A percentile compares a stretch with the other conserved stretches of the same genome.
Evolutionary conservation across 768 basidiomycete genomes (phyloP).

Genomic region (Lactarius deliciosus): DNA sequence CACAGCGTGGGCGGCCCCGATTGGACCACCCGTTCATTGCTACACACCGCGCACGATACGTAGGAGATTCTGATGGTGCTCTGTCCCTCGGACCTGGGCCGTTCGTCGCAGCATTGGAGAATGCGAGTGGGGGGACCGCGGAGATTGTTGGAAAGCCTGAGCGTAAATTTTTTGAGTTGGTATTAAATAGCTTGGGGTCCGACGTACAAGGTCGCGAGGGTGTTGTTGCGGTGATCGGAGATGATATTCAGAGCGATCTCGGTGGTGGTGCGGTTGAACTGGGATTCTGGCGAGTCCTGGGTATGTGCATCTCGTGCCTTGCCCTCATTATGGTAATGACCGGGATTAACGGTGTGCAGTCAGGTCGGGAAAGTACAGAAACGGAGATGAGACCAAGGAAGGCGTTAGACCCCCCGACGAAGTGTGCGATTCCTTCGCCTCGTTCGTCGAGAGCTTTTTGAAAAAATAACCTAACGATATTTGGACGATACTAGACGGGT

Average conservation of each 20-base stretch:
- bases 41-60: slow-evolving; percentile 57
- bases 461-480: slow-evolving; percentile 5
- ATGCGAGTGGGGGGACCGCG: slow-evolving; percentile 48
- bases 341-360: slow-evolving; percentile 40
- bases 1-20: slow-evolving; percentile 15
- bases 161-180: slow-evolving; percentile 56
- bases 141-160: slow-evolving; percentile 66
- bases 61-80: slow-evolving; percentile 44
- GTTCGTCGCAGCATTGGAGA: slow-evolving; percentile 63
- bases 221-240: slow-evolving; percentile 58
- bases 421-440: slow-evolving; percentile 52
- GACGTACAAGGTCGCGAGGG: slow-evolving; percentile 32
- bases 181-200: slow-evolving; percentile 45
- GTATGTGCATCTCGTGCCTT: slow-evolving; percentile 39
- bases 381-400: slow-evolving; percentile 51
- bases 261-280: slow-evolving; percentile 61
- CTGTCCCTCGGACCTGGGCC: slow-evolving; percentile 70
- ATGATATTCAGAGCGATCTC: slow-evolving; percentile 64
- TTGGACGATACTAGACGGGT: slow-evolving; percentile 15
- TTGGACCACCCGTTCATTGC: slow-evolving; percentile 48
- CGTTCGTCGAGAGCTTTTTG: slow-evolving; percentile 51
- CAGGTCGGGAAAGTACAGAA: slow-evolving; percentile 67
- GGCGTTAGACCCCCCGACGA: slow-evolving; percentile 50
- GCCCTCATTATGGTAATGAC: slow-evolving; percentile 10
- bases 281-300: slow-evolving; percentile 61